Base-by-base conservation (phyloP, 2,329 filamentous ascomycete genomes). In the Bisporella sp. region DNA sequence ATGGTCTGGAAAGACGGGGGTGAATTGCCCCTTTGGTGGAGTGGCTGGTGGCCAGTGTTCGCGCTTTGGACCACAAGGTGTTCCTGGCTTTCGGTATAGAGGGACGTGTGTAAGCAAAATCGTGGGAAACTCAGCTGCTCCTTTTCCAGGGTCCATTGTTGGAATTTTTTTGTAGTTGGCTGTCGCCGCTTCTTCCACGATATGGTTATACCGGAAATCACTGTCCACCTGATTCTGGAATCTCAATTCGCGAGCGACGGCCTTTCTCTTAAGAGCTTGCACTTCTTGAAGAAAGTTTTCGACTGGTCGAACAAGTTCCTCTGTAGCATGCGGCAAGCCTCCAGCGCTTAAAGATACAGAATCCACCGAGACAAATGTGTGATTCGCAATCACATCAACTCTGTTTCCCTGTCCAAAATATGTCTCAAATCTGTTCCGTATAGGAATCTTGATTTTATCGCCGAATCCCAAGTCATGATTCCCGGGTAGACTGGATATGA, bases 381-480 rank as follows among this genome's bases (percentile, higher is more conserved):
- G 93, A 64, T 99, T 99, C 9, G 89, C 93, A 48, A 97, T 77
- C 5, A 97, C 78, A 66, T 97, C 90, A 21, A 99, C 83, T 6
- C 89, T 78, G 67, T 96, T 97, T n/a, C 84, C 81, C 49, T 93
- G 85, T 4, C 93, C 93, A 69, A 99, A 97, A 64, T 85, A 96
- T 4, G 85, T 81, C 62, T 85, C 81, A 66, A 97, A 99, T 12
- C 93, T 77, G 60, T 93, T 77, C 47, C 91, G 80, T 33, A 96
- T 89, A 0, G 86, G 76, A 6, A 85, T 65, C 64, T 96, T 89
- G 45, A 99, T 84, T 42, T 91, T 87, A 28, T 82, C 82, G 3
- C 89, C 92, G 63, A 97, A 96, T 0, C 93, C 93, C 40, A 97
- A 68, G 65, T 99, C 93, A 65, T 99, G 93, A 62, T 99, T 99